Conservation (phyloP, 2,329 filamentous ascomycete genomes). For the Knoxdaviesia capensis region DNA sequence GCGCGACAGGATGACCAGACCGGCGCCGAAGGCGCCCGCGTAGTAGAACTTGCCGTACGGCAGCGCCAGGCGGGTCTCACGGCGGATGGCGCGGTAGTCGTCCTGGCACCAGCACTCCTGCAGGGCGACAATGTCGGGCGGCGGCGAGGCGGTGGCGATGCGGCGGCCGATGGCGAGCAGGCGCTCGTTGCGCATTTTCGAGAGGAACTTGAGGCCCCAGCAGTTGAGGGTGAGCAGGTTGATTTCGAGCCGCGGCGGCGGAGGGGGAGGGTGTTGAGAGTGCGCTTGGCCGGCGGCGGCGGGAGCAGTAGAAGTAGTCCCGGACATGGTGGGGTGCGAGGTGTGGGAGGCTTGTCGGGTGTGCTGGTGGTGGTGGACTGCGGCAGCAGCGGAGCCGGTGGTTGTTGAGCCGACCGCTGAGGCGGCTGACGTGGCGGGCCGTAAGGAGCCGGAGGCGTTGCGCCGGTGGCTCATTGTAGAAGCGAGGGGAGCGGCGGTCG, state of each 20-base stretch:
- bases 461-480: too few species aligned
- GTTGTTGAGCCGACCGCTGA: too few species aligned
- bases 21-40: slow-evolving; percentile 73
- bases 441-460: too few species aligned
- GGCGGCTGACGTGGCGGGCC: too few species aligned
- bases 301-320: too few species aligned
- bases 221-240: slow-evolving; percentile 82
- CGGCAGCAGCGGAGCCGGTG: too few species aligned
- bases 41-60: slow-evolving; percentile 90
- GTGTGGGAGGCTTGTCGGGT: too few species aligned
- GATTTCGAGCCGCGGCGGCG: slow-evolving; percentile 24
- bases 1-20: slow-evolving; percentile 70
- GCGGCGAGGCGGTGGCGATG: slow-evolving; percentile 45
- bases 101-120: slow-evolving; percentile 88
- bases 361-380: too few species aligned
- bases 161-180: slow-evolving; percentile 68
- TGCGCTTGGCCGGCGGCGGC: background rate
- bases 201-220: slow-evolving; percentile 85
- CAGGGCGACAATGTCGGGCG: slow-evolving; percentile 72
- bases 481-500: too few species aligned
- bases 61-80: slow-evolving; percentile 50
- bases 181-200: slow-evolving; percentile 57
- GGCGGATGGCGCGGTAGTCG: slow-evolving; percentile 63
- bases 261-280: slow-evolving; percentile 1
- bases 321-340: too few species aligned